Evolutionary conservation across 1,139 yeast genomes (phyloP), one percentile per base, ranked within the genome.

Genomic region (Sugiyamaella pinicola): DNA sequence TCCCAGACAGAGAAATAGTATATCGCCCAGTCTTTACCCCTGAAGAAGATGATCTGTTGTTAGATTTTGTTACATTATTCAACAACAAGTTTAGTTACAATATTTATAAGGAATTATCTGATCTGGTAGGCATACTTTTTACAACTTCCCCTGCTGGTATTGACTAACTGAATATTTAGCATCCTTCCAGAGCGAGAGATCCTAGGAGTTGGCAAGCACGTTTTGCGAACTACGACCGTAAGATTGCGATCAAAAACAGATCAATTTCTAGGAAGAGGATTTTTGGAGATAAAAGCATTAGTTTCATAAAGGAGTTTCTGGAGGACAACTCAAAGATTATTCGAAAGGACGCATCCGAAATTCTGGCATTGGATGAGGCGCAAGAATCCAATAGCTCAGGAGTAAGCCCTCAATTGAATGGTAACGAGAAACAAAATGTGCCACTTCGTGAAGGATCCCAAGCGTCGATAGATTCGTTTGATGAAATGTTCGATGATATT

Each of bases 401-500:
- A 31, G 17, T 17, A 13, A 8, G 13, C 10, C 5, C 34, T 9
- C n/a, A 9, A 12, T 5, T 29, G 13, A 29, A 12, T n/a, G 21
- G 3, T 17, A 4, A 8, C 17, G 39, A 18, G 39, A 21, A 35
- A 15, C 39, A 18, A 15, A 13, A 13, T 7, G 15, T 12, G 7
- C 21, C 15, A 10, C 39, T 17, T 7, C 3, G n/a, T 38, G 15
- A 21, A 18, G 18, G 10, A 2, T 22, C 28, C 10, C 29, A 21
- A 21, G 42, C 9, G 18, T 21, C 29, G 9, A 21, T 22, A 12
- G 47, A 43, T n/a, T 43, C 47, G 2, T 43, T 43, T 33, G 33
- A 33, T 31, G 47, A 28, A n/a, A 34, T 43, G 39, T 43, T 43
- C 33, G 24, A 43, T 5, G 47, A 43, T 4, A 43, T 43, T 33